These are phyloP conservation scores for Tubosaeta sp. DNA, from an alignment of 768 basidiomycete genomes.

Conservation along the genomic window DNA sequence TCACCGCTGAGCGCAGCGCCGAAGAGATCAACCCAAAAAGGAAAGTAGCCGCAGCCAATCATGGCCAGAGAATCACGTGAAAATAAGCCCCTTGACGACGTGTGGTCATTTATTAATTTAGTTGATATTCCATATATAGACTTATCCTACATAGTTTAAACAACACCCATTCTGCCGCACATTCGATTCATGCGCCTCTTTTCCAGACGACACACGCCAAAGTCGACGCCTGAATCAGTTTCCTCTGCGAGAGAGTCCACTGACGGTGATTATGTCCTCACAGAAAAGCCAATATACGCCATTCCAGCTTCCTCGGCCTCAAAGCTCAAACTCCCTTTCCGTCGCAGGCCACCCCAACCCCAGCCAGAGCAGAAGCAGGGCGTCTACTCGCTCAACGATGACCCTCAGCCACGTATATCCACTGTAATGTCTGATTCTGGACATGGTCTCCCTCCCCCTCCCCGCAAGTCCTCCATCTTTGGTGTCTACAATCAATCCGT, in stretches of 20 bases:
- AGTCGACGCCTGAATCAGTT: constrained; percentile 12
- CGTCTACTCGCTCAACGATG: constrained; percentile 20
- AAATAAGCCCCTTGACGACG: too few relatives aligned
- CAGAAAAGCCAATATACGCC: constrained; percentile 26
- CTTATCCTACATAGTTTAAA: background rate
- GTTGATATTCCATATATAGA: background rate
- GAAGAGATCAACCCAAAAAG: too few relatives aligned
- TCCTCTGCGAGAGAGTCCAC: constrained; percentile 16
- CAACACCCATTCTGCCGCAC: background rate
- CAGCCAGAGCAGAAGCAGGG: constrained; percentile 7
- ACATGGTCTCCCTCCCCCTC: constrained; percentile 48
- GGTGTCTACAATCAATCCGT: constrained; percentile 55
- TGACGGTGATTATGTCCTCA: constrained; percentile 33
- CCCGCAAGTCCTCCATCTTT: constrained; percentile 62
- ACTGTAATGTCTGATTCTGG: constrained; percentile 44
- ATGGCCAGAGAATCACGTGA: too few relatives aligned
- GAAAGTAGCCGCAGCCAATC: too few relatives aligned
- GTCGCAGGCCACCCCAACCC: constrained; percentile 29
- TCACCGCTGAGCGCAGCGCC: too few relatives aligned
- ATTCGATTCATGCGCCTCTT: constrained; percentile 15
- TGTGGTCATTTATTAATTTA: background rate
- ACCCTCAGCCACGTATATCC: constrained; percentile 28
- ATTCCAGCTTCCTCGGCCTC: constrained; percentile 32
- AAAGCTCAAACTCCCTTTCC: constrained; percentile 43
- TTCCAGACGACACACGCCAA: constrained; percentile 13